Evolutionary conservation across 2,329 filamentous ascomycete species (phyloP), one percentile per base, ranked within the genome.

Genomic region (Escovopsis sp.): DNA sequence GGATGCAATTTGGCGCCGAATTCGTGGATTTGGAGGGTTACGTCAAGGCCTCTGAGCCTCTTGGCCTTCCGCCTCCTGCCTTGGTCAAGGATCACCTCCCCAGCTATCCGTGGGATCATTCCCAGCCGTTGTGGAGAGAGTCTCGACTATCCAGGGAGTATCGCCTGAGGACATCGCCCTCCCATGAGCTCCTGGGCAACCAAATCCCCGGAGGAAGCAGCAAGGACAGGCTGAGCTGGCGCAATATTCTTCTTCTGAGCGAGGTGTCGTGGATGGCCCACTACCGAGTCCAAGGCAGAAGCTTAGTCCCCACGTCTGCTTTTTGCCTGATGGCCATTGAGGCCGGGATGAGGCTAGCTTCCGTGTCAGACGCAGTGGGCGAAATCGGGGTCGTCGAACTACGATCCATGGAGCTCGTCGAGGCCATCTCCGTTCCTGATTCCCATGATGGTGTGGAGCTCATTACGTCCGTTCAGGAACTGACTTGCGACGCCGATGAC

Each of bases 241-340:
- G 36, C 2, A 49, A 53, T 31, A 26, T 47, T 5, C 41, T 55
- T 12, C 41, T 41, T 4, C 35, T 43, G 0, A 31, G 36, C 1
- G 49, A 56, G 18, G 37, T 55, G 1, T 43, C 49, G 0, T 67
- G 63, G 64, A 41, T 66, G 1, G 27, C 41, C 1, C 54, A 61
- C 5, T 62, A 68, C 21, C 36, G 41, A 5, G 14, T 50, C 13
- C 48, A 57, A 13, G 46, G 48, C 0, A 43, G 58, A 12, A 43
- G 52, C 11, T 44, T 66, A 0, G 63, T 62, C 23, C 63, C 63
- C 0, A 53, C 43, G 0, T 51, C 60, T 7, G 56, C 46, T 0
- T 63, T 59, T 33, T 25, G 60, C 0, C 44, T 47, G 3, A 59
- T 61, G 50, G 56, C 51, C 1, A 41, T 59, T 1, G 58, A 62